Evolutionary conservation across 208 protist genomes (phyloP), one percentile per base, ranked within the genome.

Genomic region (Angomonas deanei): DNA sequence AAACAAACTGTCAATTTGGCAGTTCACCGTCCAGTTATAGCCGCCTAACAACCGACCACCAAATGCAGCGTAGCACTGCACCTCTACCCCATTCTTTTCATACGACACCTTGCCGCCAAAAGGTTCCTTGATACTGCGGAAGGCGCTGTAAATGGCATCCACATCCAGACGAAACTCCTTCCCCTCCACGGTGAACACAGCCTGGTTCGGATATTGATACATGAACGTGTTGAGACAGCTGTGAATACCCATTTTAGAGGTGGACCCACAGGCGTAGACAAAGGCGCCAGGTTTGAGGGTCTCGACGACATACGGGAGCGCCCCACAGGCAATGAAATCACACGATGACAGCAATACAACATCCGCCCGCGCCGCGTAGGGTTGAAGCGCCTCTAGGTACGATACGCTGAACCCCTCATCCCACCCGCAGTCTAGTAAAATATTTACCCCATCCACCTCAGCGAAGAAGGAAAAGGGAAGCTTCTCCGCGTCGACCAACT

Each of bases 401-500:
- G 54, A 56, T 0, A 68, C 68, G 38, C 75, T 64, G 58, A 93
- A 92, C 27, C 38, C 46, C 49, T 89, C 82, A 61, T 86, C 78
- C 85, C 86, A 96, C 4, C 90, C 90, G 65, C 90, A 96, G 64
- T 96, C 90, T 15, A 96, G 74, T 34, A 96, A 72, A 59, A 96
- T 83, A 8, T 76, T 60, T 2, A 92, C 76, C 36, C 84, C 85
- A 71, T 96, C 90, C 38, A 96, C 86, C 60, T 93, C 84, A 10
- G 93, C 54, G 27, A 96, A 63, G 52, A 83, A 88, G 3, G 86
- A 73, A 47, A 86, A 86, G 15, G 88, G 83, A 15, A 50, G 73
- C 4, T 68, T 72, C 30, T 72, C 72, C 11, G 58, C 24, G 28
- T 64, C 48, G 53, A 64, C 17, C 52, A n/a, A 15, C 65, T 27